Percentiles rank a stretch among this genome's conserved stretches.
These are phyloP conservation scores for Alternaria viburni DNA, from an alignment of 2,329 filamentous ascomycete species.

Conservation along the genomic window DNA sequence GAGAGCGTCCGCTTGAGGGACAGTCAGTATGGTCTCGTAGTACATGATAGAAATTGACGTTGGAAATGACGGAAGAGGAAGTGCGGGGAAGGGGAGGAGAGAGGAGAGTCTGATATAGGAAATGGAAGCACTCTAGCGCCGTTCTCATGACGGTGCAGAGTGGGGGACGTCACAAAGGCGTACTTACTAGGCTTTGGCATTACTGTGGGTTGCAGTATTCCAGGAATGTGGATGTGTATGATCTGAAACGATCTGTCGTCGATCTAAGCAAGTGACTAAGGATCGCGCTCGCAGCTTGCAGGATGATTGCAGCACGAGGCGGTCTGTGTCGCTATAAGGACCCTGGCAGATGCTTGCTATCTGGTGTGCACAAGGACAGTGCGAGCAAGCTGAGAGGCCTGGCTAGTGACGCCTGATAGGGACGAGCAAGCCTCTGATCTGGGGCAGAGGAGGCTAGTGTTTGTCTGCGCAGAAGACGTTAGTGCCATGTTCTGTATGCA, in stretches of 20 bases:
- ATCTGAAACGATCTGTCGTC: conserved; percentile 49
- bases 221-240: conserved; percentile 45
- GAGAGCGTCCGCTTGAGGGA: conserved; percentile 51
- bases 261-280: conserved; percentile 44
- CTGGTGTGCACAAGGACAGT: conserved; percentile 40
- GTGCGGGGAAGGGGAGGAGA: conserved; percentile 5
- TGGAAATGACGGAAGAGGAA: conserved; percentile 20
- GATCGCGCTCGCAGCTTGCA: conserved; percentile 41
- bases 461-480: conserved; percentile 41
- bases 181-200: conserved; percentile 50
- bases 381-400: conserved; percentile 41
- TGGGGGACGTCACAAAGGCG: conserved; percentile 39
- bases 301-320: conserved; percentile 48
- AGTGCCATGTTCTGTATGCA: conserved; percentile 30
- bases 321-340: conserved; percentile 47
- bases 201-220: conserved; percentile 47
- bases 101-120: conserved; percentile 33
- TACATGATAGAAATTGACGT: conserved; percentile 37
- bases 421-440: conserved; percentile 39
- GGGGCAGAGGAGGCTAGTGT: conserved; percentile 33
- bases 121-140: conserved; percentile 18
- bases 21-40: conserved; percentile 47
- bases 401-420: conserved; percentile 35
- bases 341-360: conserved; percentile 41
- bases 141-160: conserved; percentile 43